Evolutionary conservation across 345 rosid genomes (phyloP).

Genomic region (Brassica rapa): DNA sequence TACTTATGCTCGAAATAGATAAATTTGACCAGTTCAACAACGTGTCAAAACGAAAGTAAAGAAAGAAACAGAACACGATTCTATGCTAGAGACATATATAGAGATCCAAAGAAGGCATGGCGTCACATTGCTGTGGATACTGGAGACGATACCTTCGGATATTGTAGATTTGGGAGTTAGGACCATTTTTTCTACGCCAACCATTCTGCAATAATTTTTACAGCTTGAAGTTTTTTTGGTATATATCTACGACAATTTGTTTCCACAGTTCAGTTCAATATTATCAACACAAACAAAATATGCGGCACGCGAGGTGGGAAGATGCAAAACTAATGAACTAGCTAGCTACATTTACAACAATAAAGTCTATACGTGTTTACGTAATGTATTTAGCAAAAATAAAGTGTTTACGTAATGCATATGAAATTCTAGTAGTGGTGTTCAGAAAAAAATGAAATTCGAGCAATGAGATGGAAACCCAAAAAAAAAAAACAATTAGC

Average conservation of each 20-base stretch:
- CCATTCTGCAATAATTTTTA: constrained; percentile 1
- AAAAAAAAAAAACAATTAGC: neutral
- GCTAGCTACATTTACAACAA: constrained; percentile 1
- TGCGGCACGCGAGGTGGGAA: constrained; percentile 15
- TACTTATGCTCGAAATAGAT: neutral
- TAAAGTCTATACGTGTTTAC: neutral
- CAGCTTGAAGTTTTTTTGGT: neutral
- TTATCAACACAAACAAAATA: constrained; percentile 11
- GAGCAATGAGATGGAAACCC: neutral
- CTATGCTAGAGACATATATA: constrained; percentile 11
- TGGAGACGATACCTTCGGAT: constrained; percentile 24
- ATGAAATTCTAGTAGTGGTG: too few relatives aligned
- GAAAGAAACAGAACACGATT: constrained; percentile 25
- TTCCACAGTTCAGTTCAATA: constrained; percentile 1
- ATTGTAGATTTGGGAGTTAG: neutral
- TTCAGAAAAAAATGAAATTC: too few relatives aligned
- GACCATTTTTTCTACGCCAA: neutral
- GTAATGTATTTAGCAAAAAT: neutral
- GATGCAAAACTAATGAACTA: neutral
- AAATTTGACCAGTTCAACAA: constrained; percentile 24
- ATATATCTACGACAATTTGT: neutral
- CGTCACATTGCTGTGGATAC: constrained; percentile 27
- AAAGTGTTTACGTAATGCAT: too few relatives aligned
- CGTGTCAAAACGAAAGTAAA: neutral
- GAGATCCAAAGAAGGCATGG: constrained; percentile 17